phyloP scores from a whole-genome alignment of 2,329 filamentous ascomycete species.

The Aspergillus ustus region DNA sequence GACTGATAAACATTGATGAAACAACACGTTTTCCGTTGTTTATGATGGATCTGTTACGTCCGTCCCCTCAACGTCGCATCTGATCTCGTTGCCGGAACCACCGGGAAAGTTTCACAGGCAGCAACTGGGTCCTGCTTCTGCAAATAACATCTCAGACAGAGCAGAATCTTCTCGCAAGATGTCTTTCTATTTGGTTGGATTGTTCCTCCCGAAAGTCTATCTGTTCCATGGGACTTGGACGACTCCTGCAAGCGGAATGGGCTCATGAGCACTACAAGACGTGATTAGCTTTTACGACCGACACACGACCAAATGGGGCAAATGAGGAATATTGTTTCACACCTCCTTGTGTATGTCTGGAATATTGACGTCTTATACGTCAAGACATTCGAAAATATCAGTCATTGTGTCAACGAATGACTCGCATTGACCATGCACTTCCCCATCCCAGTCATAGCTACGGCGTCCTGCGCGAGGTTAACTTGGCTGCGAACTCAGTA shows the following conservation, averaged over 20 bases:
- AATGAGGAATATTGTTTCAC: slow-evolving; percentile 15
- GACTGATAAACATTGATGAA: not conserved
- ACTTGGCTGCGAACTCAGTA: not conserved
- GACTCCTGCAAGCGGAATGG: not conserved
- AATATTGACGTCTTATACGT: slow-evolving; percentile 29
- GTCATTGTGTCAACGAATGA: not conserved
- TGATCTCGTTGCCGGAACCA: slow-evolving; percentile 6
- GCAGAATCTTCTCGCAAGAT: not conserved
- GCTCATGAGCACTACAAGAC: not conserved
- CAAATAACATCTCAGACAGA: not conserved
- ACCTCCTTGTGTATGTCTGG: slow-evolving; percentile 11
- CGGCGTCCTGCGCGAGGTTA: not conserved
- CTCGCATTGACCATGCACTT: not conserved
- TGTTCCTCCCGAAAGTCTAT: slow-evolving; percentile 1
- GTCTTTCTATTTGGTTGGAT: not conserved
- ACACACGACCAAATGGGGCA: slow-evolving; percentile 8
- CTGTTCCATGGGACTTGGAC: not conserved
- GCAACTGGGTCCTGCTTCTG: not conserved
- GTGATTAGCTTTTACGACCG: not conserved
- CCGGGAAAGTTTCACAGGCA: slow-evolving; percentile 1
- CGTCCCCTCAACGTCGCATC: slow-evolving; percentile 1
- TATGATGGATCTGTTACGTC: not conserved
- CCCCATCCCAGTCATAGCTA: not conserved
- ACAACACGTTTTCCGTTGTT: not conserved
- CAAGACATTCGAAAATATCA: slow-evolving; percentile 23